Percentiles rank a stretch among this genome's conserved stretches.
phyloP scores from a whole-genome alignment of 768 basidiomycete species.

The Russula foetens region DNA sequence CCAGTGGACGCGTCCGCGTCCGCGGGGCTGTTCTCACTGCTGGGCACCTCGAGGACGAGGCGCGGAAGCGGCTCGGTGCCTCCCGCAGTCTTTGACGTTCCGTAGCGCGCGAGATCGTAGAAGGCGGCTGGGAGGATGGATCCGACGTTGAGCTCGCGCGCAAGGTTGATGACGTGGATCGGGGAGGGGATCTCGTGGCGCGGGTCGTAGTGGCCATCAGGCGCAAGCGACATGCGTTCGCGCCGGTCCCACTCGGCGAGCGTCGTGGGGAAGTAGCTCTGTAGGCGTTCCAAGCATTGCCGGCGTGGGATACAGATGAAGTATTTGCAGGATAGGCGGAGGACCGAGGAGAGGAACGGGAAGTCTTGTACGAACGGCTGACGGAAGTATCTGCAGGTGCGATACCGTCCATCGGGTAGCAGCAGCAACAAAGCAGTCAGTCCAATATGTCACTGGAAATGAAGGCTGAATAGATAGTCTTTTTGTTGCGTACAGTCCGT shows the following conservation, averaged over 20 bases:
- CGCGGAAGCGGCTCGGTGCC: constrained; percentile 36
- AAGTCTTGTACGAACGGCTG: constrained; percentile 47
- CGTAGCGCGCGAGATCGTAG: constrained; percentile 69
- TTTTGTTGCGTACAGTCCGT: constrained; percentile 52
- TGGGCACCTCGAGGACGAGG: constrained; percentile 4
- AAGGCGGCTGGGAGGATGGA: constrained; percentile 60
- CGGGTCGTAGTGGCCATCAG: constrained; percentile 46
- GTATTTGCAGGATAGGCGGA: constrained; percentile 71
- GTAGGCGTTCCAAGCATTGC: constrained; percentile 52
- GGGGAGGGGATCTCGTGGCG: constrained; percentile 57
- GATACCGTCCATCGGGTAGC: background rate
- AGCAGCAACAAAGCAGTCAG: background rate
- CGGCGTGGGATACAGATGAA: constrained; percentile 57
- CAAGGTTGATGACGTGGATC: constrained; percentile 61
- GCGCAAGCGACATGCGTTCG: constrained; percentile 47
- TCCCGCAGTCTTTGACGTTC: constrained; percentile 55
- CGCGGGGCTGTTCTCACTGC: background rate
- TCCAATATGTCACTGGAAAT: background rate
- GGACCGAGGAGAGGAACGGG: constrained; percentile 48
- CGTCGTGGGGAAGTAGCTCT: constrained; percentile 58
- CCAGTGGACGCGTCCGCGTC: background rate
- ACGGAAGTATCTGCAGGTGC: constrained; percentile 46
- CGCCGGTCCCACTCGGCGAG: constrained; percentile 62
- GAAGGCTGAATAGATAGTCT: constrained; percentile 22
- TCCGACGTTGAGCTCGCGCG: constrained; percentile 50